phyloP scores from a whole-genome alignment of 1,284 basidiomycete genomes.

The Xerocomus nothofagi region DNA sequence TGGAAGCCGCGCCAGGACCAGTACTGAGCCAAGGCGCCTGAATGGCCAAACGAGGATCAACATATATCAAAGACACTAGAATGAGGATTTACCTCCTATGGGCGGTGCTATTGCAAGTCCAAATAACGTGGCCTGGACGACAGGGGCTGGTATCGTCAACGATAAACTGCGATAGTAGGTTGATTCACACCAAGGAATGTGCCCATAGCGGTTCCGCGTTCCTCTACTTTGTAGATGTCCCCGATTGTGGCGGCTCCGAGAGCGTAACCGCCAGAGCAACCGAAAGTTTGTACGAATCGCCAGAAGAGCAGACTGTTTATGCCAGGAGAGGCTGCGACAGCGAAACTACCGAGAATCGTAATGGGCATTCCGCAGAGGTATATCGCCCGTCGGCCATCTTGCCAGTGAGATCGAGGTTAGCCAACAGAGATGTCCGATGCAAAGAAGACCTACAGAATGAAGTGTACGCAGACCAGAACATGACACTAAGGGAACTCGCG shows the following conservation, averaged over 20 bases:
- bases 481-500: slow-evolving; percentile 21
- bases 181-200: slow-evolving; percentile 42
- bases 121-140: slow-evolving; percentile 40
- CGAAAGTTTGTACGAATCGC: slow-evolving; percentile 49
- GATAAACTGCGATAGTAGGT: not conserved
- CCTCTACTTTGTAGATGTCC: slow-evolving; percentile 47
- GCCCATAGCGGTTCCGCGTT: slow-evolving; percentile 51
- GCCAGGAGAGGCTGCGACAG: slow-evolving; percentile 38
- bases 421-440: not conserved
- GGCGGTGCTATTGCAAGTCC: slow-evolving; percentile 48
- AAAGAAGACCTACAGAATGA: slow-evolving; percentile 30
- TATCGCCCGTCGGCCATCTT: slow-evolving; percentile 44
- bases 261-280: slow-evolving; percentile 38
- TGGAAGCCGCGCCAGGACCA: slow-evolving; percentile 74
- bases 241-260: slow-evolving; percentile 52
- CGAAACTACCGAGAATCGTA: slow-evolving; percentile 43
- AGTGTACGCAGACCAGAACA: slow-evolving; percentile 29
- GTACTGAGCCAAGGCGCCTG: slow-evolving; percentile 51
- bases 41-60: slow-evolving; percentile 1
- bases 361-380: slow-evolving; percentile 50
- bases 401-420: not conserved
- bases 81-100: slow-evolving; percentile 38
- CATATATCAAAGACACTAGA: not conserved
- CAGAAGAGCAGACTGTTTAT: slow-evolving; percentile 44
- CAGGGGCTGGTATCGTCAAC: not conserved